A percentile compares a stretch with the other conserved stretches of the same genome.
phyloP scores from a whole-genome alignment of 2,329 filamentous ascomycete species.

The Aspergillus vadensis region DNA sequence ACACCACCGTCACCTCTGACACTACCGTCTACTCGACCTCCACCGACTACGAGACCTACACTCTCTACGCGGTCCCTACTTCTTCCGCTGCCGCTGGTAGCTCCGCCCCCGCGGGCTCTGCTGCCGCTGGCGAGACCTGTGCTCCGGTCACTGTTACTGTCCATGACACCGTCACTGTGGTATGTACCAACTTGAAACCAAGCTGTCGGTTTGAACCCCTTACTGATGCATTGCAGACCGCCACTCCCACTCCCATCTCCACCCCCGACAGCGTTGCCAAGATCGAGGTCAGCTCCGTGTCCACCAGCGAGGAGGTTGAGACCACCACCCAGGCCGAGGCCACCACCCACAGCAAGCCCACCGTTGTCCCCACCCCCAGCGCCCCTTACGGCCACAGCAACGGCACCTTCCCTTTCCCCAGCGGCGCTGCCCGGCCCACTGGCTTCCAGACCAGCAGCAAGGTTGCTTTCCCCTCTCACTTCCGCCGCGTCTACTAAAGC shows the following conservation, averaged over 20 bases:
- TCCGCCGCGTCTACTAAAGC: conserved; percentile 30
- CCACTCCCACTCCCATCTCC: conserved; percentile 9
- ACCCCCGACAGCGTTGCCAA: conserved; percentile 14
- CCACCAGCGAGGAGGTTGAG: neutral
- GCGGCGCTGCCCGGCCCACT: conserved; percentile 26
- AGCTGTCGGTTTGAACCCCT: neutral
- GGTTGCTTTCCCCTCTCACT: conserved; percentile 25
- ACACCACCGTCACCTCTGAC: conserved; percentile 24
- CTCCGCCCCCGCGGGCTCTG: conserved; percentile 8
- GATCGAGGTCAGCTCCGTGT: conserved; percentile 1
- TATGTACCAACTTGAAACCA: conserved; percentile 22
- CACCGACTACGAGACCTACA: conserved; percentile 23
- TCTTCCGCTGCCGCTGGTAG: conserved; percentile 17
- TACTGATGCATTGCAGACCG: conserved; percentile 15
- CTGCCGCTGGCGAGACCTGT: conserved; percentile 4
- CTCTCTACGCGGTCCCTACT: conserved; percentile 25
- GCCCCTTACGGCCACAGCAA: conserved; percentile 19
- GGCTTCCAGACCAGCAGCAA: conserved; percentile 37
- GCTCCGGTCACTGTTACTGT: conserved; percentile 36
- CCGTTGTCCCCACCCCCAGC: conserved; percentile 19
- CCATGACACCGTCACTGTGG: conserved; percentile 39
- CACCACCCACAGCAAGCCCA: conserved; percentile 8
- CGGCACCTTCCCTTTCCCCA: conserved; percentile 21
- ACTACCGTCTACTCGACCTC: conserved; percentile 32
- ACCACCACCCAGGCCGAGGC: conserved; percentile 8